A percentile compares a stretch with the other conserved stretches of the same genome.
These are phyloP conservation scores for Diaporthe ampelina DNA, from an alignment of 2,329 filamentous ascomycete species.

Conservation along the genomic window DNA sequence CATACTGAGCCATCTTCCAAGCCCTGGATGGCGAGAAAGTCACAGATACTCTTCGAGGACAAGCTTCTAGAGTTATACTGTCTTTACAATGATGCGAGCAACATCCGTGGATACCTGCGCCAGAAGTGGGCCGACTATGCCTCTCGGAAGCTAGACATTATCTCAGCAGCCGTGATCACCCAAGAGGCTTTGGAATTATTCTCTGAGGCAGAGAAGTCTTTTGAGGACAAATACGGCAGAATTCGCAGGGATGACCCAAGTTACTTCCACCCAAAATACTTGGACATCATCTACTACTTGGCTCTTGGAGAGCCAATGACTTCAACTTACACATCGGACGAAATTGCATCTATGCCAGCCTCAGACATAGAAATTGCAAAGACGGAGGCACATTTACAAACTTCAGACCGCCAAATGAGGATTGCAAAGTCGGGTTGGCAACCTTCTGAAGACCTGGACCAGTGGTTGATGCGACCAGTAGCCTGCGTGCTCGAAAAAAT, in stretches of 20 bases:
- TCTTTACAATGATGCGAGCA: slow-evolving; percentile 2
- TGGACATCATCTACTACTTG: background rate
- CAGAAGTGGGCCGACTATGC: background rate
- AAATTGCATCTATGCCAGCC: too few relatives aligned
- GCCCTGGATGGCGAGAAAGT: background rate
- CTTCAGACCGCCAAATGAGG: background rate
- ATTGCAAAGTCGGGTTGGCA: background rate
- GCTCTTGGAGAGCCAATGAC: background rate
- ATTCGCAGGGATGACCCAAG: background rate
- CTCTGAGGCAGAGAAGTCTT: background rate
- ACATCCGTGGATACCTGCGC: background rate
- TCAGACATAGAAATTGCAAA: background rate
- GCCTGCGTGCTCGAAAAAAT: background rate
- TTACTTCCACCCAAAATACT: background rate
- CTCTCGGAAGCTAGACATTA: background rate
- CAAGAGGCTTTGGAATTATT: background rate
- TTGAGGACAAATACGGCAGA: background rate
- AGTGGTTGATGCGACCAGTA: background rate
- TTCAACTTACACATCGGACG: background rate
- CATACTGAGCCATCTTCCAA: background rate
- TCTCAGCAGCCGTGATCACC: background rate
- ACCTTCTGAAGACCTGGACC: background rate
- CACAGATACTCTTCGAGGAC: background rate
- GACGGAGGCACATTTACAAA: background rate
- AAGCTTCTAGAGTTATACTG: slow-evolving; percentile 6